These are phyloP conservation scores for Phascolomyces articulosus DNA, from an alignment of 371 early-diverging fungal species.

Conservation along the genomic window DNA sequence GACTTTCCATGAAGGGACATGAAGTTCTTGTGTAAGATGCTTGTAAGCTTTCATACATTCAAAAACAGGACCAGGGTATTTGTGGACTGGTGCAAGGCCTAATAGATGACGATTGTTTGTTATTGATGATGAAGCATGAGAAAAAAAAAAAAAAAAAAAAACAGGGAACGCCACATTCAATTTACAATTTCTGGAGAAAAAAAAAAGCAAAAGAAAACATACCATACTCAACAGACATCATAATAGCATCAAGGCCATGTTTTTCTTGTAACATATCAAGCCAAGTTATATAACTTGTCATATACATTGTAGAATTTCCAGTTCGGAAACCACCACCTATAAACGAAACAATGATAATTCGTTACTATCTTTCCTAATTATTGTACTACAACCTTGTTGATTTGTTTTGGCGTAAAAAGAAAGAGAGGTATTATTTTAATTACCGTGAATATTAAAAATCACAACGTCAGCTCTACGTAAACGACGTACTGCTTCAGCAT, in stretches of 20 bases:
- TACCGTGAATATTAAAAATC: conserved; percentile 45
- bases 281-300: conserved; percentile 48
- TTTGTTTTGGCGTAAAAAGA: too few relatives aligned
- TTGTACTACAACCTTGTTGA: not conserved
- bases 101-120: not conserved
- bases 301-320: conserved; percentile 45
- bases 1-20: conserved; percentile 35
- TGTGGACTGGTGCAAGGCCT: conserved; percentile 43
- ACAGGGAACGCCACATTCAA: too few relatives aligned
- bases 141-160: not conserved
- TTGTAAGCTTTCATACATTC: conserved; percentile 52
- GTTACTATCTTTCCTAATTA: not conserved
- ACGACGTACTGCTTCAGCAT: conserved; percentile 22
- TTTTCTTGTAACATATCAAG: conserved; percentile 47
- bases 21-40: conserved; percentile 40
- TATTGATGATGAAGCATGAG: too few relatives aligned
- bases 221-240: conserved; percentile 61
- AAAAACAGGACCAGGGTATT: conserved; percentile 49
- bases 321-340: conserved; percentile 44
- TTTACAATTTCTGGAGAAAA: too few relatives aligned
- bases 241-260: conserved; percentile 51
- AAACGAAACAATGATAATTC: not conserved
- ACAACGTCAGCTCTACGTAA: conserved; percentile 35
- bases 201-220: not conserved
- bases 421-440: too few relatives aligned